Conservation (phyloP, 352 stramenopile species). For the Globisporangium orthogonon region DNA sequence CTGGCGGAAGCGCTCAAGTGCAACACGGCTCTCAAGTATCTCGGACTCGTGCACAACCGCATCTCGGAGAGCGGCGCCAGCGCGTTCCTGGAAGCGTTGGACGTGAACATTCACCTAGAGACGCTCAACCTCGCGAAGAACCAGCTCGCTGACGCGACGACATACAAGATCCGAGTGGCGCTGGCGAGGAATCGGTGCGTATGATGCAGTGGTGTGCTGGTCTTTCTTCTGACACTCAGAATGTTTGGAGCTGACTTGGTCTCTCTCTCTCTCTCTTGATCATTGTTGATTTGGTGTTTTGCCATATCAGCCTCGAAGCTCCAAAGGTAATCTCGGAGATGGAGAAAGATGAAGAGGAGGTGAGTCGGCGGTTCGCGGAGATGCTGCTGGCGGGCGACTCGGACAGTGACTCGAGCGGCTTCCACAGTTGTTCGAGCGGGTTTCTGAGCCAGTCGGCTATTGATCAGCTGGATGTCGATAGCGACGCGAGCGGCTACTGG, state of each 20-base stretch:
- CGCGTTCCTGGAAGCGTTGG: constrained; percentile 47
- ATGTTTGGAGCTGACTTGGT: neutral
- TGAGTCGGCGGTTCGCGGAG: constrained; percentile 25
- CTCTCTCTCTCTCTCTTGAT: neutral
- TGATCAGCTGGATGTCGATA: constrained; percentile 24
- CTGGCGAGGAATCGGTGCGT: constrained; percentile 51
- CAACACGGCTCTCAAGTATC: constrained; percentile 55
- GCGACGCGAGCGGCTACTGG: constrained; percentile 17
- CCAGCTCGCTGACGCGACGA: constrained; percentile 30
- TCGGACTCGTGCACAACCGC: constrained; percentile 55
- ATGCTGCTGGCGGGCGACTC: constrained; percentile 13
- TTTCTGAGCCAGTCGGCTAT: constrained; percentile 35
- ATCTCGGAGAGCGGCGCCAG: constrained; percentile 38
- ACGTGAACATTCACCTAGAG: constrained; percentile 64
- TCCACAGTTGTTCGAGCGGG: constrained; percentile 50
- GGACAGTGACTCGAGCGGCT: constrained; percentile 41
- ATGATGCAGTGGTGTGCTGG: neutral
- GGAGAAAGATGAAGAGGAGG: constrained; percentile 36
- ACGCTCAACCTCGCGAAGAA: constrained; percentile 55
- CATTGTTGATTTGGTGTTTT: neutral
- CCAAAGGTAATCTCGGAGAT: constrained; percentile 28
- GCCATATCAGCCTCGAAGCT: constrained; percentile 10
- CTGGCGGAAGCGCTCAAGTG: constrained; percentile 54
- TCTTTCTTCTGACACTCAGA: neutral
- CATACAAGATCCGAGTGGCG: constrained; percentile 36